Evolutionary conservation across 768 basidiomycete species (phyloP), one percentile per base, ranked within the genome.

Genomic region (Neoboletus magnificus): DNA sequence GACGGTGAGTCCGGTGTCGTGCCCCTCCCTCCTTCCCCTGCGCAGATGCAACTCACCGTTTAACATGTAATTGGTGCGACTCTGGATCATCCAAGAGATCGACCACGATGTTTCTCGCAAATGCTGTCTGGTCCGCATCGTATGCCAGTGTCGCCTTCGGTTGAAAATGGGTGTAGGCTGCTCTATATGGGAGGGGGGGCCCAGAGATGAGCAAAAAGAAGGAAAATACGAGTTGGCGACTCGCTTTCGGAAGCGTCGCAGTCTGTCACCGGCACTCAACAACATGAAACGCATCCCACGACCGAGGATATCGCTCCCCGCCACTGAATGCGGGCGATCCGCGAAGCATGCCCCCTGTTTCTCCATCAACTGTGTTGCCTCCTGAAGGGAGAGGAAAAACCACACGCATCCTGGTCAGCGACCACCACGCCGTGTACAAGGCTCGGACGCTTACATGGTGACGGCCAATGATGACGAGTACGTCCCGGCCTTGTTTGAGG

Each of bases 321-420:
- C 76, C 12, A 85, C 78, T 12, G 73, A 77, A 9, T 68, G 63
- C 1, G 84, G 84, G 37, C 84, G 65, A 60, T 85, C 83, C 0
- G 75, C 76, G 18, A 80, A 71, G 4, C 62, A 60, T 0, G 78
- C 79, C 0, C 83, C 83, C 55, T 84, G 80, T 57, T 81, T 79
- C 66, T 85, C 83, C 80, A 85, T 76, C 48, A 85, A 77, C 12
- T 84, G 81, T 1, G 80, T 73, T 0, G 83, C 82, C 44, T 66
- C 69, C 66, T 68, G 5, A n/a, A 15, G 20, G 12, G 13, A 7
- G 13, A 6, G 40, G 3, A 22, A 13, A 15, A 35, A 23, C 4
- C n/a, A 13, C 3, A 1, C 7, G 4, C 1, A 25, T n/a, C 1
- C 12, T 22, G 1, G 20, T 45, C 51, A 56, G 35, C 5, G 5